A percentile compares a stretch with the other conserved stretches of the same genome.
These are phyloP conservation scores for Boletellus ananiceps DNA, from an alignment of 768 basidiomycete genomes.

Conservation along the genomic window DNA sequence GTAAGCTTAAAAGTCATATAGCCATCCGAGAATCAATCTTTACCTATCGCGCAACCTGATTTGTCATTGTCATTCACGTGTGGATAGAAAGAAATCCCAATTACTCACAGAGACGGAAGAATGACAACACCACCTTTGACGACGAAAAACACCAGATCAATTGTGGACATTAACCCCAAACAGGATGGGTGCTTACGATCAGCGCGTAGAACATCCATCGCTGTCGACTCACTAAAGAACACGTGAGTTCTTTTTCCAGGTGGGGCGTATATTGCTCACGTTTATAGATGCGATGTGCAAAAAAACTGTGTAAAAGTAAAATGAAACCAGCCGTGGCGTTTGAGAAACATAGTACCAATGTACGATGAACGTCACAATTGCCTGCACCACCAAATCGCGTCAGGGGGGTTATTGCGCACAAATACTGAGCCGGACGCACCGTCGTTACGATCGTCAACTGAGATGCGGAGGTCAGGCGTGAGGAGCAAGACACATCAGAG, in stretches of 20 bases:
- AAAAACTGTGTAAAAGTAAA: slow-evolving; percentile 25
- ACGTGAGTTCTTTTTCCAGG: background rate
- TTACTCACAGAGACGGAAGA: slow-evolving; percentile 31
- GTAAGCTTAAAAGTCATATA: slow-evolving; percentile 11
- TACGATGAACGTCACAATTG: slow-evolving; percentile 31
- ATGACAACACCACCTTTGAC: slow-evolving; percentile 25
- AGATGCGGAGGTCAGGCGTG: background rate
- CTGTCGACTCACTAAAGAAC: slow-evolving; percentile 22
- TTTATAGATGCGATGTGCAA: slow-evolving; percentile 40
- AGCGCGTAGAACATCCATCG: slow-evolving; percentile 31
- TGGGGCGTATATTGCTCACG: slow-evolving; percentile 22
- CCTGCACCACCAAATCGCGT: slow-evolving; percentile 8
- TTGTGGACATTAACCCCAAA: too few relatives aligned
- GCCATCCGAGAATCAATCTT: background rate
- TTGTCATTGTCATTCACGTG: background rate
- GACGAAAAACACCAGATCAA: slow-evolving; percentile 8
- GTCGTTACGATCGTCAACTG: slow-evolving; percentile 33
- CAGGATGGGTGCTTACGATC: slow-evolving; percentile 28
- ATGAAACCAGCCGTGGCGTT: background rate
- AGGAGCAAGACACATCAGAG: background rate
- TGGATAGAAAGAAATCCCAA: background rate
- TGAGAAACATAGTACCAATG: slow-evolving; percentile 38
- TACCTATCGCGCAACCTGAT: slow-evolving; percentile 36
- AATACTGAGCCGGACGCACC: slow-evolving; percentile 7
- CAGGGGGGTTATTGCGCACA: background rate